Evolutionary conservation across 495 filamentous ascomycete genomes (phyloP).

Genomic region (Xylaria castorea): DNA sequence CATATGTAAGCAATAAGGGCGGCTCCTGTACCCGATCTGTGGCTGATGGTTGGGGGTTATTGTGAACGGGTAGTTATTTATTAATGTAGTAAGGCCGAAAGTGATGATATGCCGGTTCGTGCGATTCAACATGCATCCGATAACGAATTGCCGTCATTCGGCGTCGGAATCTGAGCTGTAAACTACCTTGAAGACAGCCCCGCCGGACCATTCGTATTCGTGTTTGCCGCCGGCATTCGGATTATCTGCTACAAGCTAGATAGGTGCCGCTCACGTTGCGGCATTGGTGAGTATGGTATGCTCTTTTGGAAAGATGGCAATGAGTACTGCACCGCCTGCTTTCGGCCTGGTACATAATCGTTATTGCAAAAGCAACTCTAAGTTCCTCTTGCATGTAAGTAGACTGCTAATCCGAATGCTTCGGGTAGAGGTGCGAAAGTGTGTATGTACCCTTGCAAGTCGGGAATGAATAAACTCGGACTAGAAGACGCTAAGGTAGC

Average conservation of each 20-base stretch:
- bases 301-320: neutral
- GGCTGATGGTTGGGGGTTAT: neutral
- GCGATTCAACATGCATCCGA: neutral
- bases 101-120: neutral
- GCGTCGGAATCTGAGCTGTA: conserved; percentile 12
- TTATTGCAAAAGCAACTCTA: neutral
- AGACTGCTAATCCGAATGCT: neutral
- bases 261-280: neutral
- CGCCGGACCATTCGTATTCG: conserved; percentile 20
- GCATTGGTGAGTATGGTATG: neutral
- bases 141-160: conserved; percentile 18
- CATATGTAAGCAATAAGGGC: neutral
- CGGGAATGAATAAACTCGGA: conserved; percentile 14
- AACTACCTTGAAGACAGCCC: neutral
- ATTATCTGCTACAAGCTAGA: neutral
- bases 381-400: neutral
- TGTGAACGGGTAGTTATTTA: neutral
- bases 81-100: conserved; percentile 1
- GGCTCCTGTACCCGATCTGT: neutral
- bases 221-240: conserved; percentile 27
- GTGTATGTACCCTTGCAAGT: neutral
- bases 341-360: neutral
- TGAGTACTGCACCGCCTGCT: neutral
- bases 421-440: neutral
- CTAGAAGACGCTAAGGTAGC: conserved; percentile 14